Percentiles rank a stretch among this genome's conserved stretches.
Conservation (phyloP, 495 filamentous ascomycete genomes). For the Platismatia glauca region DNA sequence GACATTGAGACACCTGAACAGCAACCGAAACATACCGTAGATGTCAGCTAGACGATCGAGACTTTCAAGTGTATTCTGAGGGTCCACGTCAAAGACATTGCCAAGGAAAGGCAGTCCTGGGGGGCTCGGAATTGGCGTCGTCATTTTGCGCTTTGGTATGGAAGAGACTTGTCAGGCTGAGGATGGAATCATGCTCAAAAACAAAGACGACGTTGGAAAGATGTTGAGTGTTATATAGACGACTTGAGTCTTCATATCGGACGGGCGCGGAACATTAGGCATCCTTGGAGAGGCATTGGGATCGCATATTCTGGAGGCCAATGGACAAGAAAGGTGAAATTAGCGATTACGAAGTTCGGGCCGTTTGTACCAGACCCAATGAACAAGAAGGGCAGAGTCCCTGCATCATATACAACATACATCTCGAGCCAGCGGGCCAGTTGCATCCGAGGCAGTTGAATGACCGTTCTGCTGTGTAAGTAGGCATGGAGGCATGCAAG, state of each 20-base stretch:
- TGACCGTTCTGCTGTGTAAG: too few relatives aligned
- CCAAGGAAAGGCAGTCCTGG: slow-evolving; percentile 58
- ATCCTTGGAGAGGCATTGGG: neutral
- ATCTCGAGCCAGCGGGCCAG: neutral
- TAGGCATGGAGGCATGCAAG: neutral
- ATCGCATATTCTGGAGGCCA: too few relatives aligned
- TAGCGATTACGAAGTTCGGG: neutral
- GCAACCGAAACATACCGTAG: slow-evolving; percentile 38
- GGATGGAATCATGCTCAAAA: fast-evolving
- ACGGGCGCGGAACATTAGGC: neutral
- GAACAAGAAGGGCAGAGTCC: neutral
- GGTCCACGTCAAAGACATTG: slow-evolving; percentile 53
- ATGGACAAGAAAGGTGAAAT: neutral
- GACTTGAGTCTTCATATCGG: neutral
- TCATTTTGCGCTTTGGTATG: neutral
- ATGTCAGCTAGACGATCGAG: slow-evolving; percentile 50
- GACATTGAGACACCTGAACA: neutral
- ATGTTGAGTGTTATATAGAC: neutral
- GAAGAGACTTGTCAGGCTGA: neutral
- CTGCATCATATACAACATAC: neutral
- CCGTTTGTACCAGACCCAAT: neutral
- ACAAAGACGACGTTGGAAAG: neutral
- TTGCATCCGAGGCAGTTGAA: neutral
- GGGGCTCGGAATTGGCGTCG: slow-evolving; percentile 47
- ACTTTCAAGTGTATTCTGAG: slow-evolving; percentile 42